phyloP scores from a whole-genome alignment of 2,329 filamentous ascomycete genomes.

The Cercospora sp. region DNA sequence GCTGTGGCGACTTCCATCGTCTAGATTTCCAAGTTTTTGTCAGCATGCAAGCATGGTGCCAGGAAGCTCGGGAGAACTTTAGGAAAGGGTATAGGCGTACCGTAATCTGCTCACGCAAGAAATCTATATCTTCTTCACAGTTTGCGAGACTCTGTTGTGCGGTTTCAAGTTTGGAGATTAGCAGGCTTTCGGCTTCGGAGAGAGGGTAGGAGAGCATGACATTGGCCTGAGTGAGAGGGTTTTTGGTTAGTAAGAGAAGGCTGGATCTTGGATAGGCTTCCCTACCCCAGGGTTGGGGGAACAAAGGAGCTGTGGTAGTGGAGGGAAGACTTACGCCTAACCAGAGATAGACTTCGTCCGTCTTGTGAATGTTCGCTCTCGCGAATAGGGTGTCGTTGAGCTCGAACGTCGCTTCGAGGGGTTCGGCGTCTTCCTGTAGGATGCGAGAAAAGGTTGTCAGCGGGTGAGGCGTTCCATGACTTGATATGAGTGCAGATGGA shows the following conservation, averaged over 20 bases:
- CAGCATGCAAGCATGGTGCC: not conserved
- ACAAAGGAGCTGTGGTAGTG: no score
- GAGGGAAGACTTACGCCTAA: no score
- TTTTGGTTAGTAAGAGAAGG: not conserved
- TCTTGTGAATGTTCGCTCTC: slow-evolving; percentile 77
- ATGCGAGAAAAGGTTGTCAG: not conserved
- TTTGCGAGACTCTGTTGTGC: slow-evolving; percentile 80
- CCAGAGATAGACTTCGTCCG: slow-evolving; percentile 94
- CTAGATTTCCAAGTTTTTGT: slow-evolving; percentile 47
- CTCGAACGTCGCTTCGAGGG: slow-evolving; percentile 90
- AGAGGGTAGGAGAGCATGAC: slow-evolving; percentile 97
- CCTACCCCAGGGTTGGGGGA: no score
- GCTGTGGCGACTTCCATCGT: slow-evolving; percentile 96
- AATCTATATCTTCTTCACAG: slow-evolving; percentile 95
- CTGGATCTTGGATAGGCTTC: no score
- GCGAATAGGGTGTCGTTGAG: slow-evolving; percentile 94
- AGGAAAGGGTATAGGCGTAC: slow-evolving; percentile 52
- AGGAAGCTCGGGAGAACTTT: no score
- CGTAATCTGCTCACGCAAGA: slow-evolving; percentile 93
- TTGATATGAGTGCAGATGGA: not conserved
- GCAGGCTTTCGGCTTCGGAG: slow-evolving; percentile 76
- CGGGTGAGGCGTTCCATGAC: not conserved
- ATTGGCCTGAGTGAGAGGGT: slow-evolving; percentile 68
- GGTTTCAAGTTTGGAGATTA: slow-evolving; percentile 73
- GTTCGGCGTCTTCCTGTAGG: slow-evolving; percentile 54